Percentiles rank a stretch among this genome's conserved stretches.
phyloP scores from a whole-genome alignment of 2,329 filamentous ascomycete genomes.

The Ophiostoma perfectum region DNA sequence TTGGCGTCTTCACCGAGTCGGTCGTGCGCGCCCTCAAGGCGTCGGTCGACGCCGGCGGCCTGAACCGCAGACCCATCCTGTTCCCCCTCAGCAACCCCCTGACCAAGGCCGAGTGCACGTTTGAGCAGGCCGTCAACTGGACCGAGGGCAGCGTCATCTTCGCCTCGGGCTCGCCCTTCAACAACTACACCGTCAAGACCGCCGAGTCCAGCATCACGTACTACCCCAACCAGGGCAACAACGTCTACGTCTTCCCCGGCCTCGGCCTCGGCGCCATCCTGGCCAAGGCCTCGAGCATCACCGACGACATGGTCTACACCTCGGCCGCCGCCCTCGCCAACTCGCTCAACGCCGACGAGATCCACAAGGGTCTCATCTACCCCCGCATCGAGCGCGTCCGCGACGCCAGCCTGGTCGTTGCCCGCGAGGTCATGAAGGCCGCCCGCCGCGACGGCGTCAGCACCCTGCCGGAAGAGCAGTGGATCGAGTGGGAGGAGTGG shows the following conservation, averaged over 20 bases:
- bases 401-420: constrained; percentile 79
- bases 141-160: constrained; percentile 90
- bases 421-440: constrained; percentile 87
- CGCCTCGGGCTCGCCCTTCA: constrained; percentile 91
- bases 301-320: constrained; percentile 95
- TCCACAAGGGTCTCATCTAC: constrained; percentile 80
- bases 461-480: constrained; percentile 59
- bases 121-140: constrained; percentile 85
- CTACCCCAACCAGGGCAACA: constrained; percentile 79
- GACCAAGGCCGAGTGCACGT: constrained; percentile 95
- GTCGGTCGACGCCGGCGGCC: constrained; percentile 56
- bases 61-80: constrained; percentile 77
- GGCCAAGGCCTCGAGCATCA: constrained; percentile 78
- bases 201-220: constrained; percentile 58
- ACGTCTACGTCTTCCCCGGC: constrained; percentile 91
- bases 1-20: constrained; percentile 86
- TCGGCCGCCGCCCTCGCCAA: constrained; percentile 76
- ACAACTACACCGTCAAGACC: constrained; percentile 60
- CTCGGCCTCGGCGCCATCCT: constrained; percentile 91
- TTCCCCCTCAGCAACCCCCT: constrained; percentile 96
- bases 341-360: constrained; percentile 73
- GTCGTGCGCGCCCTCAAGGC: constrained; percentile 68
- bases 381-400: constrained; percentile 86
- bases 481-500: constrained; percentile 69
- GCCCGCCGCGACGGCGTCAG: constrained; percentile 78